Base-by-base conservation (phyloP, 352 stramenopile species). In the Pythium brachiatum region DNA sequence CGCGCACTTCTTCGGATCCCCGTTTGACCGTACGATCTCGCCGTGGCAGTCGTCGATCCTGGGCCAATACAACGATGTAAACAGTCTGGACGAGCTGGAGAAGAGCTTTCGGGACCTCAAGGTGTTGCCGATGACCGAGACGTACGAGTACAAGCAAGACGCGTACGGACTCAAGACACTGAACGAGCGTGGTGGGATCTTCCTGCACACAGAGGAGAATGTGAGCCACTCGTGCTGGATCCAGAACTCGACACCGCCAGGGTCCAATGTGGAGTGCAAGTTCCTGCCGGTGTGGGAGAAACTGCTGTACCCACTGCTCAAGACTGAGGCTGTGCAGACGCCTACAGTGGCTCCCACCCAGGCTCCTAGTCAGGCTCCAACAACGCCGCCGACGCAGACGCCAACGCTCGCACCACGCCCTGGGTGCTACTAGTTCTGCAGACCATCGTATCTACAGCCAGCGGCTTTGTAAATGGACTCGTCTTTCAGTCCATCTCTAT, bases 211-310 rank as follows among this genome's bases (percentile, higher is more conserved):
- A 11, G 50, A 73, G 1, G 57, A 69, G 7, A 66, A 74, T 27
- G 58, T 83, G 11, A 18, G 39, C 12, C 72, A 81, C 64, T 55
- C 36, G 27, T 70, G 73, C 63, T 81, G 73, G 72, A 32, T 78
- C 47, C 31, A 43, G 6, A 64, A 80, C 54, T 15, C 50, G 7
- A 50, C 32, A 9, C 21, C 46, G 7, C 53, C 41, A 0, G 53
- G 43, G 0, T 46, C 11, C 9, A 62, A 25, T 39, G 62, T 36
- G 9, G 21, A 32, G 36, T 83, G 74, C 32, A 54, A 64, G 53
- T 88, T 76, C 66, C 55, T 54, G 41, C 34, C 46, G 1, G 64
- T 85, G 29, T 85, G 79, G 34, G 70, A 83, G 53, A 57, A 78
- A 25, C 29, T 74, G 56, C 54, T 86, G 29, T 79, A 77, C 53